phyloP scores from a whole-genome alignment of 148 eudicot species.

The Persicaria tinctoria region DNA sequence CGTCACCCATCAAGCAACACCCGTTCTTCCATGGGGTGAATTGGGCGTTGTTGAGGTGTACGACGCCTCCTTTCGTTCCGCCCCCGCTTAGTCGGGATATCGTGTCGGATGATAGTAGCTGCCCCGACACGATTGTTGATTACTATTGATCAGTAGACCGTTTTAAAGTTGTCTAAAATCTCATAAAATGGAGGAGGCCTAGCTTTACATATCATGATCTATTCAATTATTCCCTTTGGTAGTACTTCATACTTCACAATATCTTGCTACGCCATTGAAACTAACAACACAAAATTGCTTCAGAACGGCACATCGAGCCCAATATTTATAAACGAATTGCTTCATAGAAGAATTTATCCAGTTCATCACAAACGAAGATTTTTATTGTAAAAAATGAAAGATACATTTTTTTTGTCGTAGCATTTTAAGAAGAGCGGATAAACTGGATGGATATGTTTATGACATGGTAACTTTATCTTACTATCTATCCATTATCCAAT shows the following conservation, averaged over 20 bases:
- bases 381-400: too few relatives aligned
- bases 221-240: constrained; percentile 2
- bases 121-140: constrained; percentile 67
- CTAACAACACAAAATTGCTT: neutral
- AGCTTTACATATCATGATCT: neutral
- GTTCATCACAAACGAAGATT: too few relatives aligned
- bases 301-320: neutral
- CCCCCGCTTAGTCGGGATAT: constrained; percentile 38
- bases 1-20: constrained; percentile 68
- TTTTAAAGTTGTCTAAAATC: neutral
- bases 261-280: neutral
- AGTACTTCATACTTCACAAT: neutral
- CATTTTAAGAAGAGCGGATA: too few relatives aligned
- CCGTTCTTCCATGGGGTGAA: constrained; percentile 76
- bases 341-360: too few relatives aligned
- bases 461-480: too few relatives aligned
- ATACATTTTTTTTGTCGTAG: too few relatives aligned
- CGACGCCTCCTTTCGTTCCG: constrained; percentile 73
- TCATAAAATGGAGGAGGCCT: neutral
- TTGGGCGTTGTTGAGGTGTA: constrained; percentile 87
- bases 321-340: too few relatives aligned
- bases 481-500: too few relatives aligned
- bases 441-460: too few relatives aligned
- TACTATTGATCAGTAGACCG: constrained; percentile 35
- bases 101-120: constrained; percentile 55